Evolutionary conservation across 768 basidiomycete genomes (phyloP), one percentile per base, ranked within the genome.

Genomic region (Rhizopogon vinicolor): DNA sequence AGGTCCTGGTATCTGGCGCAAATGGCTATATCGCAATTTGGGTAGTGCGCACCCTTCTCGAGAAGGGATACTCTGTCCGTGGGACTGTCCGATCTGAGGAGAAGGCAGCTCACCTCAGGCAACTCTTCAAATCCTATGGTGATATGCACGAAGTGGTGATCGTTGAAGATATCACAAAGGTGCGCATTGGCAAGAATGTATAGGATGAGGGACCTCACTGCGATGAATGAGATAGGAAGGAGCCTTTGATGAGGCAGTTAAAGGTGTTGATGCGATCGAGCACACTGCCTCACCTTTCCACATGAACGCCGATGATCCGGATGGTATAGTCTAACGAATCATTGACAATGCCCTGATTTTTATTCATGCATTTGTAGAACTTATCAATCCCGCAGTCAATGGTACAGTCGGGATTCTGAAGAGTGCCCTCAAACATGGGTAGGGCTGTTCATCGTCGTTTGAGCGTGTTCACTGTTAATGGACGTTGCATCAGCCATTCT

Each of bases 241-340:
- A 7, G 87, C 85, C 1, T 94, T 91, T 58, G 89, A 93, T 65
- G 83, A 89, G 50, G 89, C 84, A 0, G 86, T 92, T 56, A 81
- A 84, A 65, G 89, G 79, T 1, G 83, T 92, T 7, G 84, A 89
- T 56, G 91, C 79, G 0, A 81, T 93, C 50, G 77, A 74, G 39
- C 89, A 90, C 62, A 82, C 77, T 3, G 87, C 87, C 0, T 88
- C 87, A 1, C 87, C 88, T 1, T 77, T 84, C 62, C 71, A 78
- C 52, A 57, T 73, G 25, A 69, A 76, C 1, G 75, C 72, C 1
- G 70, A 74, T n/a, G 75, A 83, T 40, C 78, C 79, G 3, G 63
- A 74, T 33, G 74, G 75, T 65, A 39, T 19, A 64, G 40, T 41
- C 51, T 43, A 25, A 5, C 13, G 5, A 51, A 44, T 19, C 25